Conservation (phyloP, 768 basidiomycete genomes). For the Leccinellum albellum region DNA sequence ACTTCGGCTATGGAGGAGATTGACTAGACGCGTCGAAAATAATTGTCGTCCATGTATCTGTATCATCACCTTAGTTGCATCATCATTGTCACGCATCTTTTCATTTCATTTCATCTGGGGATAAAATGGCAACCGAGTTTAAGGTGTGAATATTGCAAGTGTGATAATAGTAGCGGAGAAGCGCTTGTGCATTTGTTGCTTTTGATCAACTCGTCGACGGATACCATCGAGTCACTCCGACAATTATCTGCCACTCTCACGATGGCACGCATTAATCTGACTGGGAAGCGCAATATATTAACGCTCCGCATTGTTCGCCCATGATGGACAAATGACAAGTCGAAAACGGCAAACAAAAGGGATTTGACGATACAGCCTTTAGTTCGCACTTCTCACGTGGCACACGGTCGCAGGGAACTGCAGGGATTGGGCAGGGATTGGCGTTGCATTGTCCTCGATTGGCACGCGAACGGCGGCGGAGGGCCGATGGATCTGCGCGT, state of each 20-base stretch:
- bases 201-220: background rate
- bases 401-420: background rate
- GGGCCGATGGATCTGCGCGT: background rate
- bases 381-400: background rate
- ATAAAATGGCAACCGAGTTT: constrained; percentile 6
- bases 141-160: background rate
- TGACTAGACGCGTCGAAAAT: constrained; percentile 47
- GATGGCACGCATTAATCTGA: constrained; percentile 1
- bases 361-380: background rate
- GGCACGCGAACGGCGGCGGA: background rate
- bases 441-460: background rate
- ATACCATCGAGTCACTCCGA: constrained; percentile 5
- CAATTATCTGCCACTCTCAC: background rate
- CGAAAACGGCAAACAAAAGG: background rate
- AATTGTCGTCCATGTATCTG: constrained; percentile 20
- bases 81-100: constrained; percentile 21
- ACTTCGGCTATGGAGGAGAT: constrained; percentile 97
- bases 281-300: constrained; percentile 5
- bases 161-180: background rate
- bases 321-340: background rate
- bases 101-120: constrained; percentile 19
- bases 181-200: background rate
- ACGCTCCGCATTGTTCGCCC: constrained; percentile 25
- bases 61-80: constrained; percentile 25
- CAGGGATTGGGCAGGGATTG: background rate